Base-by-base conservation (phyloP, 441 rosid genomes). In the Erysimum pusillum region DNA sequence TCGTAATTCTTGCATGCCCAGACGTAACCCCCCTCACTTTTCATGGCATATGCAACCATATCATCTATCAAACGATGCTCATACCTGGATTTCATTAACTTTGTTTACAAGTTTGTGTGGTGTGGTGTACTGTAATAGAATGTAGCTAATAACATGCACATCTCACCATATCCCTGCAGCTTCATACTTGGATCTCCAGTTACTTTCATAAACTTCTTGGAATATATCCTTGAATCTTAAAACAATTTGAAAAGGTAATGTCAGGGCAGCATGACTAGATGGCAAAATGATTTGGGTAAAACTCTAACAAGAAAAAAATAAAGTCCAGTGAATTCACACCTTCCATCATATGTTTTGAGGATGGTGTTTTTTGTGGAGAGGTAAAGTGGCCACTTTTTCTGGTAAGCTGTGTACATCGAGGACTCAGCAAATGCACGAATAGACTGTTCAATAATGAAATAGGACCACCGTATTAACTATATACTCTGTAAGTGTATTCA, bases 1-100 rank as follows among this genome's bases (percentile, higher is more conserved):
- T 94, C 98, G 76, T 94, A 94, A 79, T 92, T 94, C 81, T 94
- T 94, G 87, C 98, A 92, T n/a, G 98, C 98, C 98, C 97, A 94
- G 34, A 92, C 97, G 68, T 89, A 94, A 65, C 94, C 97, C 45
- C 98, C 94, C 39, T 92, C 97, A 35, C 94, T 94, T 79, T 94
- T 94, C 63, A 92, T 79, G 39, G 98, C 95, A 80, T 94, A 94
- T 53, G 98, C 98, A 71, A 94, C 98, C 97, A 92, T 90, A 83
- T 94, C 98, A 83, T 94, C 98, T 39, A 94, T 94, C 49, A 94
- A 87, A 67, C 95, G 97, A 74, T 94, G 98, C 79, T 94, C 97
- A 69, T 90, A 90, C 98, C 98, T 94, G 77, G 64, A 81, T 45
- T 57, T 56, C 36, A 76, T 59, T 36, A 25, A 32, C 8, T 52